Evolutionary conservation across 805 yeast species (phyloP), one percentile per base, ranked within the genome.

Genomic region (Torulaspora microellipsoides): DNA sequence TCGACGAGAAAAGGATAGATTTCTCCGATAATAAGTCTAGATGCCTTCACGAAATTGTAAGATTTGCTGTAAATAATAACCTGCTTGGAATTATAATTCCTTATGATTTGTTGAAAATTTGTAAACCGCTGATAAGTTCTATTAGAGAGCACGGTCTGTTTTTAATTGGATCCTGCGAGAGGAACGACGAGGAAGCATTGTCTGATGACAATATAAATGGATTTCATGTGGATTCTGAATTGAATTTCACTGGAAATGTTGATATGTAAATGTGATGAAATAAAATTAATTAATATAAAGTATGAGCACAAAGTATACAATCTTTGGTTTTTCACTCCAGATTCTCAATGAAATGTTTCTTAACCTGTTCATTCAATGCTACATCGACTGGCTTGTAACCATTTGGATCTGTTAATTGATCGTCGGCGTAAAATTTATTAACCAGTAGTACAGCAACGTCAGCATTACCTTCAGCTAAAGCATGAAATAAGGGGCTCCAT

Each of bases 401-500:
- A 10, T 80, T 83, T 1, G 55, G 47, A 50, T 75, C 78, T 38
- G 65, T 66, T 11, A 69, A 43, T 15, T 56, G 40, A 36, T 63
- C 46, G 52, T 85, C 88, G 0, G 95, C 96, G 0, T 91, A 91
- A 4, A 73, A 67, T 40, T 73, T 56, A 15, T 49, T 70, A 1
- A 81, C 79, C 36, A 90, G 65, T 28, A 69, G 56, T 1, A 80
- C 69, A 0, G 85, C 95, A 9, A 78, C 77, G 46, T 85, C 95
- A 1, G 83, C 89, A 54, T 81, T 82, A 0, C 96, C 96, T 64
- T 90, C 98, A 0, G 95, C 88, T 43, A 84, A 66, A 0, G 97
- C 96, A 64, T 87, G 95, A 61, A 87, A 95, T 47, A 91, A 61
- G 1, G 96, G 81, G 0, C 95, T 84, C 89, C 93, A 87, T 0